Evolutionary conservation across 148 eudicot genomes (phyloP).

Genomic region (Agrostemma githago): DNA sequence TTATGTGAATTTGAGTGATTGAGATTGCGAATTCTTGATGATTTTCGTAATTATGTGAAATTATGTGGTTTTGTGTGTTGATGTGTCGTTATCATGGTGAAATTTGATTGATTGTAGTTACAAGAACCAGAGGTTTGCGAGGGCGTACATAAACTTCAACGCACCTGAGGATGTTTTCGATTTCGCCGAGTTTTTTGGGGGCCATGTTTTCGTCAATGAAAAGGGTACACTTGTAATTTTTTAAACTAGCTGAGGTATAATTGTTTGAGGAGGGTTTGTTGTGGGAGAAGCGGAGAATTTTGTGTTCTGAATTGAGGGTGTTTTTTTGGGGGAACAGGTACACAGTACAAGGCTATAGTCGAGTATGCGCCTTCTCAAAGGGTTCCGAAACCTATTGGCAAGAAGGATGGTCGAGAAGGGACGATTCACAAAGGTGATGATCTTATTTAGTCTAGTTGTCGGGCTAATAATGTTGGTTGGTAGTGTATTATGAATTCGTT

Average conservation of each 20-base stretch:
- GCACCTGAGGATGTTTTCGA: conserved; percentile 40
- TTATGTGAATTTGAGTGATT: not conserved
- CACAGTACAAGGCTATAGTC: conserved; percentile 44
- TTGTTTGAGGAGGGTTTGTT: not conserved
- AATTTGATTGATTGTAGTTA: conserved; percentile 24
- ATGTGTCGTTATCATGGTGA: not conserved
- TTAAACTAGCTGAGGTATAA: not conserved
- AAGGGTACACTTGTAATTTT: conserved; percentile 27
- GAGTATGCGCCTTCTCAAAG: conserved; percentile 51
- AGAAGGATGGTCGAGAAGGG: conserved; percentile 54
- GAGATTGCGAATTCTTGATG: not conserved
- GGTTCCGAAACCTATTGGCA: conserved; percentile 31
- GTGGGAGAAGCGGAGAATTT: not conserved
- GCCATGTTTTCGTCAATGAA: conserved; percentile 50
- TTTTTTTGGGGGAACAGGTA: conserved; percentile 20
- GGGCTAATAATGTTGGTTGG: not conserved
- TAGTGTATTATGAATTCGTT: not conserved
- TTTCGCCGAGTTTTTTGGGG: conserved; percentile 44
- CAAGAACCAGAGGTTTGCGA: conserved; percentile 34
- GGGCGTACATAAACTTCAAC: conserved; percentile 45
- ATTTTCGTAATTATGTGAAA: not conserved
- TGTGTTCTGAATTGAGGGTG: not conserved
- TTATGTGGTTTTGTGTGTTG: not conserved
- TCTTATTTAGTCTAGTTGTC: not conserved
- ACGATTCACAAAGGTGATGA: conserved; percentile 38